Conservation (phyloP, 2,329 filamentous ascomycete genomes). For the Trichoderma sp. region DNA sequence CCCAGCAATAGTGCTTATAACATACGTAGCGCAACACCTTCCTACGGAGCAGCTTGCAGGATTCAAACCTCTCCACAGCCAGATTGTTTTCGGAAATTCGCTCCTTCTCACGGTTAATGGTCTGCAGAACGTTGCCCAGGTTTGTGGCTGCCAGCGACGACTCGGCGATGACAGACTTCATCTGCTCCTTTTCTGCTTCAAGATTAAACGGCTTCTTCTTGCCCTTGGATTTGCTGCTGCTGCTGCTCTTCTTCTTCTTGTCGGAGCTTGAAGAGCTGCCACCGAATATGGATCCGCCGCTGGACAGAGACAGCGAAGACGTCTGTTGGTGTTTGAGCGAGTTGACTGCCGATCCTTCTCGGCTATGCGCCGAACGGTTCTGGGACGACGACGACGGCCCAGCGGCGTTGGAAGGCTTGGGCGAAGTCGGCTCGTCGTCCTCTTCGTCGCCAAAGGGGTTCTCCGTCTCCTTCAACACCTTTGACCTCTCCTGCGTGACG, state of each 20-base stretch:
- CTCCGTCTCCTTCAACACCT: conserved; percentile 80
- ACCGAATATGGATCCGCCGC: conserved; percentile 45
- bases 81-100: conserved; percentile 82
- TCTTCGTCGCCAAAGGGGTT: conserved; percentile 71
- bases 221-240: conserved; percentile 45
- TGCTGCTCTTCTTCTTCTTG: conserved; percentile 55
- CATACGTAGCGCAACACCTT: conserved; percentile 82
- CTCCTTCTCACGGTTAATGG: conserved; percentile 86
- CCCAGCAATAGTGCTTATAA: not conserved
- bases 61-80: conserved; percentile 78
- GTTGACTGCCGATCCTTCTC: conserved; percentile 20
- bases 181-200: conserved; percentile 82
- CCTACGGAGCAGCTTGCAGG: conserved; percentile 81
- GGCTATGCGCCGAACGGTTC: conserved; percentile 33
- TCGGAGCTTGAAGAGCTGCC: conserved; percentile 50
- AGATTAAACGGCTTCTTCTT: conserved; percentile 75
- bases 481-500: conserved; percentile 76
- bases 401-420: conserved; percentile 36
- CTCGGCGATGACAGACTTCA: conserved; percentile 87
- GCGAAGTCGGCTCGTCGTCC: conserved; percentile 53
- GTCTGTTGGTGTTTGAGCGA: conserved; percentile 14
- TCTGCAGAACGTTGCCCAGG: conserved; percentile 81
- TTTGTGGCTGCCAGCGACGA: conserved; percentile 91
- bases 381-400: conserved; percentile 31
- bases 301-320: conserved; percentile 30